Evolutionary conservation across 495 filamentous ascomycete genomes (phyloP), one percentile per base, ranked within the genome.

Genomic region (Penicillium silybi): DNA sequence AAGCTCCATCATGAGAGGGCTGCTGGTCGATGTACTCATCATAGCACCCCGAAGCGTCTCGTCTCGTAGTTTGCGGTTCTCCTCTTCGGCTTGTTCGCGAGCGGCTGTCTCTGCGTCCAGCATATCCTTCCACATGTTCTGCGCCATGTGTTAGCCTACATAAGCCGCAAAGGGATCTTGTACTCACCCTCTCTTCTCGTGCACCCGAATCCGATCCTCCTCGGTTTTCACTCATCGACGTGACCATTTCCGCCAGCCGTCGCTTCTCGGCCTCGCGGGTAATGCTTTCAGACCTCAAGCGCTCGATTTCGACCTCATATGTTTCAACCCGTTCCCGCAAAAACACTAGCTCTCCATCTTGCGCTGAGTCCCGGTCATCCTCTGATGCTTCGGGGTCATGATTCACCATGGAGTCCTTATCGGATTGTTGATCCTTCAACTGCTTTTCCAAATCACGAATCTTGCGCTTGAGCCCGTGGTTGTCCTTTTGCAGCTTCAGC

Each of bases 111-210:
- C 93, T 41, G 92, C 87, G 58, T 97, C 90, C n/a, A 96, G 79
- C 58, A 97, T 83, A 62, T 98, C 92, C 64, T 92, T 93, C 85
- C 88, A 95, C 71, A 96, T 91, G 44, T 92, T 87, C 77, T 80
- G 29, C 7, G 54, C 19, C 43, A 46, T 17, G 41, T 18, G 22
- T 57, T 34, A 56, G 52, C 43, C 19, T 13, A 16, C 3, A 29
- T n/a, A 37, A 23, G 26, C 18, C 18, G n/a, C 16, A 39, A 13
- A 11, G 17, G 15, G 29, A 25, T 15, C 40, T 41, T 25, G 34
- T 43, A 44, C 70, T 66, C 57, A 82, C 82, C 51, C 91, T 82
- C 57, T 95, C 90, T 67, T 97, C 93, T 61, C 90, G 83, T 26
- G 87, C 80, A 4, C 87, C 88, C 3, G 87, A 69, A 63, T 84